These are phyloP conservation scores for Syzygium oleosum DNA, from an alignment of 345 rosid genomes.

Conservation along the genomic window DNA sequence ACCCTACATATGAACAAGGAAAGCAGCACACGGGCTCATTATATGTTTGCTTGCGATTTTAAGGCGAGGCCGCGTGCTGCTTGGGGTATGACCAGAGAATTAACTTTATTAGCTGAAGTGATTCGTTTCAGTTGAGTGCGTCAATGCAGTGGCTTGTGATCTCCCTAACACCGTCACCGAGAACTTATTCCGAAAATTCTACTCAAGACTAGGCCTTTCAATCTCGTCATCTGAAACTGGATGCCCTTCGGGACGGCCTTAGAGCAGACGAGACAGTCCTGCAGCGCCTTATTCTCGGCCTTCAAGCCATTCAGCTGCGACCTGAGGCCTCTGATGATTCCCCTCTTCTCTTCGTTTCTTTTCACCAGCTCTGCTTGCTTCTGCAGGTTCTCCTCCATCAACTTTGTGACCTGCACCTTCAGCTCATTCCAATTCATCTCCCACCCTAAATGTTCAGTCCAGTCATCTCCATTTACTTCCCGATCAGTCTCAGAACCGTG, in stretches of 20 bases:
- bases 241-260: conserved; percentile 8
- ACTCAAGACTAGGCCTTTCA: conserved; percentile 9
- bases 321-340: conserved; percentile 19
- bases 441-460: neutral
- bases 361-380: conserved; percentile 36
- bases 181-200: conserved; percentile 19
- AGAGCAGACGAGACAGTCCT: conserved; percentile 7
- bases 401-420: conserved; percentile 19
- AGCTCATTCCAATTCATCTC: conserved; percentile 17
- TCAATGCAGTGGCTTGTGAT: neutral
- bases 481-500: neutral
- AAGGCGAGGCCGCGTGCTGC: neutral
- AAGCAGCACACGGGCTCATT: neutral
- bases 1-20: neutral
- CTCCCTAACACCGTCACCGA: neutral
- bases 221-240: conserved; percentile 12
- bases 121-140: neutral
- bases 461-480: neutral
- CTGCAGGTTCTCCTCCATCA: conserved; percentile 35
- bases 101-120: neutral
- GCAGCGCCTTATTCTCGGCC: conserved; percentile 27
- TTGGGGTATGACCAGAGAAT: neutral
- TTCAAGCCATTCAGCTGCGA: conserved; percentile 20
- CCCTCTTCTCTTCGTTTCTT: conserved; percentile 40
- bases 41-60: neutral